Evolutionary conservation across 805 yeast species (phyloP), one percentile per base, ranked within the genome.

Genomic region (Metschnikowia aberdeeniae): DNA sequence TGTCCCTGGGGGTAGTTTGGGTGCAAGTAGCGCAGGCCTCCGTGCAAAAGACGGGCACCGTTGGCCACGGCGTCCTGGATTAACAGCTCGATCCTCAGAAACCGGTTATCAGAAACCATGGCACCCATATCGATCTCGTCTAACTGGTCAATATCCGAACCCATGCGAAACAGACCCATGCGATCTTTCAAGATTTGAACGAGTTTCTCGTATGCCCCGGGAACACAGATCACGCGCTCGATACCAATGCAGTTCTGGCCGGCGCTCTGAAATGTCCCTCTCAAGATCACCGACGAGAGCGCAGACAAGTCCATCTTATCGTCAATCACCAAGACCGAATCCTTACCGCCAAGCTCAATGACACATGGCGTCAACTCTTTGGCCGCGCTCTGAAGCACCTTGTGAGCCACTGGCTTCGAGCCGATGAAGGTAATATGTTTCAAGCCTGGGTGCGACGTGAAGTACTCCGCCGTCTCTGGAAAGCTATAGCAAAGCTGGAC

Each of bases 201-300:
- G 34, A 93, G 66, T 35, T 66, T 57, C 19, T 80, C 83, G 65
- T 93, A 90, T 24, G 81, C 78, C 34, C 71, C 70, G 5, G 85
- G 86, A 36, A 88, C 74, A 31, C 90, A 89, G 51, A 93, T 84
- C 6, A 93, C 95, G 46, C 99, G 76, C 68, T 93, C 99, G 44
- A 93, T 86, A 32, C 99, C 98, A 58, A 93, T 93, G 69, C 99
- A 93, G 62, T 93, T 93, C 67, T 93, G 99, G 10, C 99, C 99
- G 0, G 96, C 86, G 43, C 96, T 86, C 68, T 93, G 99, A 71
- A 92, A 93, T 0, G 96, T 84, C 30, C 99, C 99, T 59, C 99
- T 77, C 84, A 93, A 77, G 33, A 93, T 76, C 22, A 89, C 81
- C 12, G 96, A 87, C 0, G 74, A 58, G 19, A 71, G 54, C 0